phyloP scores from a whole-genome alignment of 139 green algal genomes.

The Closterium sp. region DNA sequence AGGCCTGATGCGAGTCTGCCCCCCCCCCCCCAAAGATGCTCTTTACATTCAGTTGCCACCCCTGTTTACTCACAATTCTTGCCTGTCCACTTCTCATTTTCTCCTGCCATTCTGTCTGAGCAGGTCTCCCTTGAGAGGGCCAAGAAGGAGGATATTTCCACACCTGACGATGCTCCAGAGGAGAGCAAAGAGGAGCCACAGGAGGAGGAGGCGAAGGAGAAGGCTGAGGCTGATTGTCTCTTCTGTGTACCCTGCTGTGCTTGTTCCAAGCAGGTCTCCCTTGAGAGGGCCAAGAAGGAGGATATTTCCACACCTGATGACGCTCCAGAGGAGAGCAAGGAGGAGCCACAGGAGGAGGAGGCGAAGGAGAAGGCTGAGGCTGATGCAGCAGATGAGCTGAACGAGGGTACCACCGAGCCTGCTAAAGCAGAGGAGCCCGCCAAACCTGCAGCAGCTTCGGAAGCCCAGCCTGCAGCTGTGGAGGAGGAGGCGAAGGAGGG shows the following conservation, averaged over 20 bases:
- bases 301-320: constrained; percentile 27
- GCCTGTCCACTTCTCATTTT: too few relatives aligned
- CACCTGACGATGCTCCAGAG: constrained; percentile 17
- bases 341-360: background rate
- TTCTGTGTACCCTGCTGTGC: too few relatives aligned
- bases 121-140: constrained; percentile 26
- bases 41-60: background rate
- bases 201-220: background rate
- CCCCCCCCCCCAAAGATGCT: too few relatives aligned
- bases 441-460: background rate
- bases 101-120: background rate
- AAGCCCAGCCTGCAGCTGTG: background rate
- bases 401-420: background rate
- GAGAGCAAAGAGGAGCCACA: background rate
- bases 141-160: constrained; percentile 37
- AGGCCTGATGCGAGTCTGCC: too few relatives aligned
- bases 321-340: background rate
- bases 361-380: background rate
- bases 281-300: constrained; percentile 41
- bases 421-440: constrained; percentile 11
- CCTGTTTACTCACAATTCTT: background rate
- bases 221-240: too few relatives aligned
- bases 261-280: constrained; percentile 14
- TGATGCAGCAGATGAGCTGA: background rate
- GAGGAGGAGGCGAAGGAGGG: too few relatives aligned